Conservation (phyloP, 305 asterid genomes). For the Fraxinus latifolia region DNA sequence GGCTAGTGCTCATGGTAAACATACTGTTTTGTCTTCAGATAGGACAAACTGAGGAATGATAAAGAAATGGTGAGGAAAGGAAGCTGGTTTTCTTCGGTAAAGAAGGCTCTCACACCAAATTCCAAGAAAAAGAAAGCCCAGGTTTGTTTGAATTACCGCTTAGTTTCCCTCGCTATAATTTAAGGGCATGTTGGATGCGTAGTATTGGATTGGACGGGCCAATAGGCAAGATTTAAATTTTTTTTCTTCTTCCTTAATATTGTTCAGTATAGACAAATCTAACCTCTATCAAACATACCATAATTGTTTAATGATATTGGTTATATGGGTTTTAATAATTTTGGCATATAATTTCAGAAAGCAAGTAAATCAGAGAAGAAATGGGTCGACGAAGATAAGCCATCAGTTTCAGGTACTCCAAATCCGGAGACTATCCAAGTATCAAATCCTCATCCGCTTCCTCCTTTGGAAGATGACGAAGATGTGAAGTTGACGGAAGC, state of each 20-base stretch:
- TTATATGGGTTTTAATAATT: not conserved
- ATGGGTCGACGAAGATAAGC: constrained; percentile 49
- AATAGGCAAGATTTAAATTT: not conserved
- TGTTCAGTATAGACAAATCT: not conserved
- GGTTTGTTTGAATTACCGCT: constrained; percentile 28
- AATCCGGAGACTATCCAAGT: constrained; percentile 36
- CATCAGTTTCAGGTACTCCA: constrained; percentile 39
- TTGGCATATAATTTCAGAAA: constrained; percentile 41
- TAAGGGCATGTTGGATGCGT: not conserved
- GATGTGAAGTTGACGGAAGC: constrained; percentile 53
- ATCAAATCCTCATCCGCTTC: constrained; percentile 46
- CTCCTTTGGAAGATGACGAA: constrained; percentile 60
- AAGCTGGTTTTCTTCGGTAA: constrained; percentile 85
- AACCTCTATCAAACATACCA: not conserved
- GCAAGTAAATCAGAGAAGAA: constrained; percentile 39
- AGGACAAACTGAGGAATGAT: constrained; percentile 39
- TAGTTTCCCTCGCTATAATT: not conserved
- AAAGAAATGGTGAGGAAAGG: constrained; percentile 75
- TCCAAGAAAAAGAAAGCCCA: constrained; percentile 52
- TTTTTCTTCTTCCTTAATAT: not conserved
- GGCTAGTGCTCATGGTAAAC: not conserved
- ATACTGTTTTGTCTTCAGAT: constrained; percentile 17
- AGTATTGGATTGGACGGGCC: not conserved
- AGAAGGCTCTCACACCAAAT: constrained; percentile 78
- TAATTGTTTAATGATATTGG: not conserved